These are phyloP conservation scores for Colletotrichum costaricense DNA, from an alignment of 2,329 filamentous ascomycete genomes.

Conservation along the genomic window DNA sequence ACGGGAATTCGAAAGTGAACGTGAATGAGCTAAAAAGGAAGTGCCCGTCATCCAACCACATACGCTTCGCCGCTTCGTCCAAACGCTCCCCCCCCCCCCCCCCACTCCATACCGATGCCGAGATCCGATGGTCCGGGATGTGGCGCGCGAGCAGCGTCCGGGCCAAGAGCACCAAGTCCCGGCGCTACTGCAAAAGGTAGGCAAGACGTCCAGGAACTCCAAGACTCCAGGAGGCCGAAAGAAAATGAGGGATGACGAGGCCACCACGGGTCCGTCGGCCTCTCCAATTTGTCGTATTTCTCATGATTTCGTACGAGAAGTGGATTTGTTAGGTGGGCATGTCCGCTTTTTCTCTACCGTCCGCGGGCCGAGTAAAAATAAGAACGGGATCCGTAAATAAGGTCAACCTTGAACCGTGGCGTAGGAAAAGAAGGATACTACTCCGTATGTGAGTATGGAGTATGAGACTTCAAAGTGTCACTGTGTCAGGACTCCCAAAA, in stretches of 20 bases:
- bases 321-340: not conserved
- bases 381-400: not conserved
- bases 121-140: conserved; percentile 32
- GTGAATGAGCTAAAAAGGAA: not conserved
- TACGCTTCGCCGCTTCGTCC: conserved; percentile 4
- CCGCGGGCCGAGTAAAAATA: not conserved
- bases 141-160: conserved; percentile 26
- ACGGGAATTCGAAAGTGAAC: not conserved
- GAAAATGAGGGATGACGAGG: conserved; percentile 16
- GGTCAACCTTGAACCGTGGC: no score
- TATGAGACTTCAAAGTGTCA: no score
- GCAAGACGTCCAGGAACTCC: not conserved
- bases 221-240: not conserved
- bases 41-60: not conserved
- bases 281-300: not conserved
- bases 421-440: not conserved
- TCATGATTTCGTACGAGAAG: not conserved
- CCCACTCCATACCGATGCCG: conserved; percentile 13
- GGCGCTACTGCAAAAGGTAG: conserved; percentile 3
- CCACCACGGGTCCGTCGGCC: not conserved
- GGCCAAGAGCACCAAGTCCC: conserved; percentile 12
- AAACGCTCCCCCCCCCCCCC: not conserved
- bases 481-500: not conserved
- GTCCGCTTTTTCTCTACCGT: not conserved
- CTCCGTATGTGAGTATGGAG: not conserved